Evolutionary conservation across 2,329 filamentous ascomycete species (phyloP), one percentile per base, ranked within the genome.

Genomic region (Calonectria pauciramosa): DNA sequence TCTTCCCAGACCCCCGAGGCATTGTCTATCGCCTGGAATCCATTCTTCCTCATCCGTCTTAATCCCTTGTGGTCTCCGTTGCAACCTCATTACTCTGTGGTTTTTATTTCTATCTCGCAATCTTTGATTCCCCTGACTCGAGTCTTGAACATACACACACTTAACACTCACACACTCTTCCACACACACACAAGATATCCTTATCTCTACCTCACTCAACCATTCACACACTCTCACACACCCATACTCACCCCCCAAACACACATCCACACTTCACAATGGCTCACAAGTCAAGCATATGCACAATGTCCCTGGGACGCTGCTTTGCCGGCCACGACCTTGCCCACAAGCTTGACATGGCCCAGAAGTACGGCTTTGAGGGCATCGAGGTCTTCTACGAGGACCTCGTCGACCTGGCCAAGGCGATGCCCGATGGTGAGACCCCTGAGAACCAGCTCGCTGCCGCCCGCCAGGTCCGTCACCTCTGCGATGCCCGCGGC

Each of bases 381-480:
- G 94, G 93, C 67, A 90, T 96, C 77, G 94, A 96, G 82, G 88
- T 96, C 26, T 96, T 95, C 86, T 92, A 93, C 83, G 94, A 96
- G 82, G 94, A 96, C 82, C 89, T 96, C 4, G 86, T 91, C 73
- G 91, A 92, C 79, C 81, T 94, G 18, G 91, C 93, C 32, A 79
- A 77, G 78, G 83, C 87, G 1, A 82, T 89, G 1, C 82, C 87
- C 3, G 87, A 87, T 52, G 81, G 86, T 32, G 85, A 83, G 3
- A 77, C 82, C 16, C 70, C 75, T 16, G 79, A 84, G 18, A 88
- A 88, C 77, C 88, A 92, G 49, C 79, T 94, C 26, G 81, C 86
- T 8, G 93, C 93, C 1, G 93, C 94, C 32, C 82, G 84, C 4
- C 84, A 89, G 64, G 89, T 94, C 73, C 87, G 87, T 32, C 80